Conservation (phyloP, 345 rosid species). For the Populus pruinosa region DNA sequence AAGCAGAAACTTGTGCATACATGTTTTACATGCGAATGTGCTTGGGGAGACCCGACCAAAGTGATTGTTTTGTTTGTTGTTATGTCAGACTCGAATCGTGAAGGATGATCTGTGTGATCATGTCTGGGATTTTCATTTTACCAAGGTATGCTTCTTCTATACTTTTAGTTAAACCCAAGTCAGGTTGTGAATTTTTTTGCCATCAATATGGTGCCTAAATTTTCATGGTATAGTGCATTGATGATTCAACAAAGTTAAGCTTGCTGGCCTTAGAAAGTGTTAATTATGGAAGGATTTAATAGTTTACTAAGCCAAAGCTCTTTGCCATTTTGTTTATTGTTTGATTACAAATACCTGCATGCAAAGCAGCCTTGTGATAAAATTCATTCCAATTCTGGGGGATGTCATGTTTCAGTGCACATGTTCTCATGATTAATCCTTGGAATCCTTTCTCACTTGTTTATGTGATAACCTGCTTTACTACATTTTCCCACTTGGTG, state of each 20-base stretch:
- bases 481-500: not conserved
- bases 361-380: not conserved
- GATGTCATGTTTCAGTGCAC: not conserved
- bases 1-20: not conserved
- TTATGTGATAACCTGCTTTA: not conserved
- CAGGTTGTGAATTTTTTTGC: not conserved
- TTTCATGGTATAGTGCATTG: not conserved
- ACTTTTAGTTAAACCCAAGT: not conserved
- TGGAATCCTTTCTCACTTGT: no score
- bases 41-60: not conserved
- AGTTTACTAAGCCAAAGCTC: not conserved
- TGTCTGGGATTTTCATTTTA: conserved; percentile 58
- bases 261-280: not conserved
- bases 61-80: conserved; percentile 3
- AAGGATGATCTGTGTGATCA: conserved; percentile 61
- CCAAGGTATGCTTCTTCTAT: conserved; percentile 32
- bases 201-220: not conserved
- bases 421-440: no score
- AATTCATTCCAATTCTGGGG: not conserved
- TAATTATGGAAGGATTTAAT: not conserved
- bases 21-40: not conserved
- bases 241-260: conserved; percentile 2
- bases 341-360: not conserved
- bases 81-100: conserved; percentile 46
- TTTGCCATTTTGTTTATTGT: not conserved